Conservation (phyloP, 2,329 filamentous ascomycete species). For the Cladosporium sp. region DNA sequence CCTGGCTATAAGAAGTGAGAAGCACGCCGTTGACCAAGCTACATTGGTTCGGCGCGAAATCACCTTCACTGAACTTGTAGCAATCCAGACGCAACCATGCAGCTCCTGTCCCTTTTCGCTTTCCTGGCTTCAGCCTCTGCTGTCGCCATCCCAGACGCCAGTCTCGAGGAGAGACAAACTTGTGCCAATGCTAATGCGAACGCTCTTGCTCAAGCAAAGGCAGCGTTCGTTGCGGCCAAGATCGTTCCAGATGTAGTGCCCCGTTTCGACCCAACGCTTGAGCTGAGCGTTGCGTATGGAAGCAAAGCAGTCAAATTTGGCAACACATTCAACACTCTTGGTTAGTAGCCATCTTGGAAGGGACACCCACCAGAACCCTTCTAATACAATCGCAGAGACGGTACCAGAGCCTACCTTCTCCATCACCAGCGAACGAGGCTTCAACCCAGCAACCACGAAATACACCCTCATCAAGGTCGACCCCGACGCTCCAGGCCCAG, state of each 20-base stretch:
- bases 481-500: slow-evolving; percentile 28
- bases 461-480: slow-evolving; percentile 32
- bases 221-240: slow-evolving; percentile 23
- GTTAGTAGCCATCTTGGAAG: slow-evolving; percentile 10
- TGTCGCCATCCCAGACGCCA: slow-evolving; percentile 20
- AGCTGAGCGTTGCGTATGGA: slow-evolving; percentile 22
- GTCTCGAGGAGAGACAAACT: slow-evolving; percentile 18
- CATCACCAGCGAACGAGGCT: slow-evolving; percentile 27
- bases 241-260: slow-evolving; percentile 28
- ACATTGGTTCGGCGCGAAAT: not conserved
- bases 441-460: slow-evolving; percentile 27
- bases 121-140: slow-evolving; percentile 16
- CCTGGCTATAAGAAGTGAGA: not conserved
- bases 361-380: not conserved
- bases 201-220: slow-evolving; percentile 20
- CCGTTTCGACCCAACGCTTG: slow-evolving; percentile 23
- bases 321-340: slow-evolving; percentile 26
- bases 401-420: slow-evolving; percentile 23
- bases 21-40: not conserved
- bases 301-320: slow-evolving; percentile 27
- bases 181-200: slow-evolving; percentile 23
- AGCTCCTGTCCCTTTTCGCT: slow-evolving; percentile 21
- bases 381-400: slow-evolving; percentile 23
- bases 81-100: slow-evolving; percentile 17
- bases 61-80: not conserved